Evolutionary conservation across 352 stramenopile species (phyloP).

Genomic region (Phytophthora aleatoria): DNA sequence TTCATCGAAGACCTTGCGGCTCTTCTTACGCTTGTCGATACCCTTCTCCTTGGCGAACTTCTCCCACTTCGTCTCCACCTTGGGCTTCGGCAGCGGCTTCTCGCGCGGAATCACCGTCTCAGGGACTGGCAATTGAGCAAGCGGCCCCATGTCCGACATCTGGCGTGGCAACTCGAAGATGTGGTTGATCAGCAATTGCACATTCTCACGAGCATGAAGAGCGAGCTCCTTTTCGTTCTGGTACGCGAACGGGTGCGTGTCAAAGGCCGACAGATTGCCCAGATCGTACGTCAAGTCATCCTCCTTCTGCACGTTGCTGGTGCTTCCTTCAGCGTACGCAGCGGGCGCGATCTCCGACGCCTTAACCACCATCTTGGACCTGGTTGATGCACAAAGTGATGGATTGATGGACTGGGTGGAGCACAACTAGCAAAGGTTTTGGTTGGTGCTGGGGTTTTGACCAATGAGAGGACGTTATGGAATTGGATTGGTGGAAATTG

Average conservation of each 20-base stretch:
- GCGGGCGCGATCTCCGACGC: constrained; percentile 82
- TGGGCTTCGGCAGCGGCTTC: constrained; percentile 91
- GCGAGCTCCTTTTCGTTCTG: constrained; percentile 90
- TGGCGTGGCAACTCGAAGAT: constrained; percentile 93
- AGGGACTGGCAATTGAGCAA: constrained; percentile 81
- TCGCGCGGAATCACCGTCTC: constrained; percentile 82
- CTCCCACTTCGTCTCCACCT: constrained; percentile 98
- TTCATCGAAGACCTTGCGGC: constrained; percentile 97
- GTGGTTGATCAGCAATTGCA: constrained; percentile 93
- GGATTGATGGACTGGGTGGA: constrained; percentile 17
- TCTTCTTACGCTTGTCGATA: constrained; percentile 97
- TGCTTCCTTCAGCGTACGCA: constrained; percentile 64
- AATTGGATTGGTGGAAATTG: constrained; percentile 9
- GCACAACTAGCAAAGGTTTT: constrained; percentile 12
- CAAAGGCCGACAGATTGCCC: constrained; percentile 88
- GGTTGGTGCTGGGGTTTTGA: constrained; percentile 24
- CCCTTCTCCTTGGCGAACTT: constrained; percentile 98
- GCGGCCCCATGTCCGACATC: constrained; percentile 92
- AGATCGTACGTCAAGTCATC: constrained; percentile 91
- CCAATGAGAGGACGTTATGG: constrained; percentile 11
- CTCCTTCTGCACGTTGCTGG: constrained; percentile 74
- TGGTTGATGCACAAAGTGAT: constrained; percentile 1
- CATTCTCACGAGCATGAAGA: constrained; percentile 90
- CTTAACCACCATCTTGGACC: constrained; percentile 64
- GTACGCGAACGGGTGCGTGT: constrained; percentile 88